These are phyloP conservation scores for Leishmania gerbilli DNA, from an alignment of 208 protist species.

Conservation along the genomic window DNA sequence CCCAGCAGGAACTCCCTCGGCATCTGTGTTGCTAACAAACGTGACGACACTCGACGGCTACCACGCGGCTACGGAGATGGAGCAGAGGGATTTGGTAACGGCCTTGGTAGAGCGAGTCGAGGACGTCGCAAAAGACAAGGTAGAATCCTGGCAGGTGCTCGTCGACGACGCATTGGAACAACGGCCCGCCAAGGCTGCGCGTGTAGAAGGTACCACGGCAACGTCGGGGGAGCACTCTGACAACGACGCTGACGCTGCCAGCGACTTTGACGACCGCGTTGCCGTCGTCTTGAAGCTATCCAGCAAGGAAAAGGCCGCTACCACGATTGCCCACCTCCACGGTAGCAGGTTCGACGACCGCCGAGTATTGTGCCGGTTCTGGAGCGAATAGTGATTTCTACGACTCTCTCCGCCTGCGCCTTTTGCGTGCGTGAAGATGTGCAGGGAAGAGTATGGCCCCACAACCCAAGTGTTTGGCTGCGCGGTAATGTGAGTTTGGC, in stretches of 20 bases:
- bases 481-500: neutral
- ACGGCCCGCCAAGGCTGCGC: slow-evolving; percentile 12
- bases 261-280: slow-evolving; percentile 61
- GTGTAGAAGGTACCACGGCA: neutral
- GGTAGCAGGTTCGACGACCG: slow-evolving; percentile 61
- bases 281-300: slow-evolving; percentile 60
- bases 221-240: neutral
- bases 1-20: slow-evolving; percentile 52
- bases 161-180: slow-evolving; percentile 41
- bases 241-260: neutral
- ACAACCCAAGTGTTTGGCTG: neutral
- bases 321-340: slow-evolving; percentile 63
- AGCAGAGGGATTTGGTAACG: slow-evolving; percentile 29
- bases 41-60: slow-evolving; percentile 39
- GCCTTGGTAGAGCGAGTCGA: slow-evolving; percentile 49
- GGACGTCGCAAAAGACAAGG: slow-evolving; percentile 38
- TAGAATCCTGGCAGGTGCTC: slow-evolving; percentile 34
- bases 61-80: slow-evolving; percentile 9
- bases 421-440: neutral
- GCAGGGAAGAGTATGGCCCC: too few relatives aligned
- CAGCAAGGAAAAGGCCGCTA: slow-evolving; percentile 49
- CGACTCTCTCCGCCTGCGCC: neutral
- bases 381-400: neutral
- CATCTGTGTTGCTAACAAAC: slow-evolving; percentile 69
- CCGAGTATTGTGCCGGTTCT: slow-evolving; percentile 67